A percentile compares a stretch with the other conserved stretches of the same genome.
Evolutionary conservation across 202 grass and related monocot genomes (phyloP).

Genomic region (Musa balbisiana): DNA sequence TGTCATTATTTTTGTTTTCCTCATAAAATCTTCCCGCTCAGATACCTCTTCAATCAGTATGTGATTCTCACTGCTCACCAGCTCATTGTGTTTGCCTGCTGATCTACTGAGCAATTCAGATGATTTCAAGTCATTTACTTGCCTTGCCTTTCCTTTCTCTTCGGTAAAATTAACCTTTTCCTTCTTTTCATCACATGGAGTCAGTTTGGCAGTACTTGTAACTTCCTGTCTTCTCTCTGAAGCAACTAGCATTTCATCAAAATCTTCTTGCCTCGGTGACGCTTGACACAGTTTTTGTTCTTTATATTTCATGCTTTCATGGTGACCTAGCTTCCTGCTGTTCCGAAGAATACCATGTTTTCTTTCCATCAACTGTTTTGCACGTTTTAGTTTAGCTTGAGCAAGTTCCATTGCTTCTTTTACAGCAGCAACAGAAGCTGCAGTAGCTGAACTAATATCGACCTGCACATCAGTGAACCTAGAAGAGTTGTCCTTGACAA

Average conservation of each 20-base stretch:
- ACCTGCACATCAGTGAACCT: slow-evolving; percentile 41
- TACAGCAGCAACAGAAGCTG: slow-evolving; percentile 43
- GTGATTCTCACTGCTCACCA: slow-evolving; percentile 39
- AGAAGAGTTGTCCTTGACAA: slow-evolving; percentile 7
- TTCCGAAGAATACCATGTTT: slow-evolving; percentile 47
- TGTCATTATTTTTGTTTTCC: background rate
- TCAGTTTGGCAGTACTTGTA: slow-evolving; percentile 13
- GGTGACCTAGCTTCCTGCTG: slow-evolving; percentile 35
- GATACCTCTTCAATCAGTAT: slow-evolving; percentile 24
- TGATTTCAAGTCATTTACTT: background rate
- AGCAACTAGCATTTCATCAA: slow-evolving; percentile 23
- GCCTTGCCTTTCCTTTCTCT: slow-evolving; percentile 25
- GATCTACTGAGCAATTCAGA: background rate
- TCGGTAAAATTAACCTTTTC: slow-evolving; percentile 9
- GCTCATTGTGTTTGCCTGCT: slow-evolving; percentile 40
- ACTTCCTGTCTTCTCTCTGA: slow-evolving; percentile 24
- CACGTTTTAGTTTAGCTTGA: slow-evolving; percentile 82
- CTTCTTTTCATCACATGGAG: slow-evolving; percentile 22
- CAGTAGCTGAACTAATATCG: slow-evolving; percentile 57
- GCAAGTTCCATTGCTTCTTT: slow-evolving; percentile 95
- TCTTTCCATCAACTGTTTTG: slow-evolving; percentile 83
- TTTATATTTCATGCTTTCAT: slow-evolving; percentile 31
- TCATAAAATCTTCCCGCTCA: slow-evolving; percentile 22
- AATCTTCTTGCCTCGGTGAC: slow-evolving; percentile 24
- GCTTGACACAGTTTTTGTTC: slow-evolving; percentile 28